Evolutionary conservation across 2,329 filamentous ascomycete species (phyloP).

Genomic region (Aspergillus jensenii): DNA sequence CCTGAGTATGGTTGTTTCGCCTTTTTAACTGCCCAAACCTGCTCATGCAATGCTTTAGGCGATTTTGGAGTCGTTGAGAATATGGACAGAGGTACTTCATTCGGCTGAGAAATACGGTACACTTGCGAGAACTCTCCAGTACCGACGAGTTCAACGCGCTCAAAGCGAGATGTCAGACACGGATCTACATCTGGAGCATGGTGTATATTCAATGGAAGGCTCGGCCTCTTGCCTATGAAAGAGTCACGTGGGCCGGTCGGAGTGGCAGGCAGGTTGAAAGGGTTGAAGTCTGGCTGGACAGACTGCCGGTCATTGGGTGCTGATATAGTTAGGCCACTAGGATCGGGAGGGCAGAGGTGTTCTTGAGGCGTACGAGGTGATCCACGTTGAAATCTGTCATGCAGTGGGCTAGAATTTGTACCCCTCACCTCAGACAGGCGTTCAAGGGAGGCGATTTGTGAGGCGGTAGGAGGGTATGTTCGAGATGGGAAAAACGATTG

Average conservation of each 20-base stretch:
- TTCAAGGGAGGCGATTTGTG: slow-evolving; percentile 36
- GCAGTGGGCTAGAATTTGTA: slow-evolving; percentile 56
- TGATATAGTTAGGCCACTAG: slow-evolving; percentile 80
- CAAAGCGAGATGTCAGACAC: slow-evolving; percentile 72
- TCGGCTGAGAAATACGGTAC: slow-evolving; percentile 67
- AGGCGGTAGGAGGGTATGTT: slow-evolving; percentile 34
- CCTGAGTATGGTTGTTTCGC: slow-evolving; percentile 78
- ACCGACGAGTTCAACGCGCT: slow-evolving; percentile 76
- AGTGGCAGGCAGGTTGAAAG: slow-evolving; percentile 68
- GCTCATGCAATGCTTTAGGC: slow-evolving; percentile 54
- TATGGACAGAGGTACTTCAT: slow-evolving; percentile 39
- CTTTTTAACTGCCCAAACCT: slow-evolving; percentile 92
- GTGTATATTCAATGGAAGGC: slow-evolving; percentile 68
- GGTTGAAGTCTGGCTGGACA: slow-evolving; percentile 42
- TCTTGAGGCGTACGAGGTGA: slow-evolving; percentile 80
- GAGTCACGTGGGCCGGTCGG: slow-evolving; percentile 68
- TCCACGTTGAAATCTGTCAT: slow-evolving; percentile 52
- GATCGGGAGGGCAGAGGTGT: slow-evolving; percentile 71
- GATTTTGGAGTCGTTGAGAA: slow-evolving; percentile 51
- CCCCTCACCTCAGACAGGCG: slow-evolving; percentile 32
- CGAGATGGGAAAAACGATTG: slow-evolving; percentile 39
- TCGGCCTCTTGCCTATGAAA: slow-evolving; percentile 59
- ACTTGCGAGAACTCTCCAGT: slow-evolving; percentile 93
- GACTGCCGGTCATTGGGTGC: slow-evolving; percentile 51
- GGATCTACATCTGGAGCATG: slow-evolving; percentile 74